Evolutionary conservation across 139 green algal species (phyloP).

Genomic region (Zygnema cylindricum): DNA sequence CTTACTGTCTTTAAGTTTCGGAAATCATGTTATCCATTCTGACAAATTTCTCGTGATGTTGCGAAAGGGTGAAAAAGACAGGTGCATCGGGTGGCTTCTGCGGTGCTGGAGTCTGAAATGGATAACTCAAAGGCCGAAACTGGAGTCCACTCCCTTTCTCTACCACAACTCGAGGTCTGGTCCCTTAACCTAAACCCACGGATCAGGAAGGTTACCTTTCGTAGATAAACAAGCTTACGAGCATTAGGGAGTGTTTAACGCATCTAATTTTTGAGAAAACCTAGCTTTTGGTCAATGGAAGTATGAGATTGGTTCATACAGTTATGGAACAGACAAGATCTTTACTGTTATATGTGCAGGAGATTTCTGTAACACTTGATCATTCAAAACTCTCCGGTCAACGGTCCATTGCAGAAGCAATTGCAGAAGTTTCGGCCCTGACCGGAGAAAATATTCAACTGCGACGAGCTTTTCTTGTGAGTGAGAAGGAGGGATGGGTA

Average conservation of each 20-base stretch:
- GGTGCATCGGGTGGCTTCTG: slow-evolving; percentile 6
- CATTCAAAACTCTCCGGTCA: slow-evolving; percentile 28
- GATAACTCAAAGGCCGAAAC: slow-evolving; percentile 45
- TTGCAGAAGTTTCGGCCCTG: slow-evolving; percentile 53
- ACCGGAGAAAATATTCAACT: slow-evolving; percentile 54
- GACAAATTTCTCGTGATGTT: not conserved
- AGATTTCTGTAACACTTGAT: not conserved
- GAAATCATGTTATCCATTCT: not conserved
- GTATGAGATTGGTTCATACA: not conserved
- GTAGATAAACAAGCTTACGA: not conserved
- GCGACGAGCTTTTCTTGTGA: slow-evolving; percentile 49
- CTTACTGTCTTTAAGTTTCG: too few relatives aligned
- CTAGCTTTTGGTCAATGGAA: not conserved
- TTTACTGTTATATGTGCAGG: not conserved
- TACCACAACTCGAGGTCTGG: not conserved
- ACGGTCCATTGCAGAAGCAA: slow-evolving; percentile 19
- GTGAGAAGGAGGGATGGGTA: slow-evolving; percentile 22
- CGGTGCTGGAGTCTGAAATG: not conserved
- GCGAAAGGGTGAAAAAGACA: slow-evolving; percentile 15
- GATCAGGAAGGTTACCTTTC: too few relatives aligned
- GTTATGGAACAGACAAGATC: not conserved
- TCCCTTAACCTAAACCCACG: too few relatives aligned
- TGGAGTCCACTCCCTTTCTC: slow-evolving; percentile 28
- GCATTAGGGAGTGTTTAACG: not conserved
- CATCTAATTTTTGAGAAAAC: not conserved